A percentile compares a stretch with the other conserved stretches of the same genome.
Evolutionary conservation across 495 filamentous ascomycete species (phyloP).

Genomic region (Delitschia confertaspora): DNA sequence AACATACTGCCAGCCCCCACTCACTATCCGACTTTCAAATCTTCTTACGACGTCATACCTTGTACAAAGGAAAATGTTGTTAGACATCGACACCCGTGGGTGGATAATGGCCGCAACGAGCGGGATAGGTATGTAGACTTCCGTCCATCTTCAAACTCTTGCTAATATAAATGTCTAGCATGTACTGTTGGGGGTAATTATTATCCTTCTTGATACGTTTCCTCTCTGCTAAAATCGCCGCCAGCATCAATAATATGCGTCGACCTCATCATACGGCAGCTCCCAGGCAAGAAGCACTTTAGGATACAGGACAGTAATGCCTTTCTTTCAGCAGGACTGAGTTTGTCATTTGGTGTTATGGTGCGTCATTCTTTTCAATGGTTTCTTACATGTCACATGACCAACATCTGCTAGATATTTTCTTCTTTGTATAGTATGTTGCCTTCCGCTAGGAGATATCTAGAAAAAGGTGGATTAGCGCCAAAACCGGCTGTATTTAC

Average conservation of each 20-base stretch:
- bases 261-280: slow-evolving; percentile 61
- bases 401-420: slow-evolving; percentile 50
- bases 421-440: slow-evolving; percentile 93
- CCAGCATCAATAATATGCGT: slow-evolving; percentile 81
- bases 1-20: too few species aligned
- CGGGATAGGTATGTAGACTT: slow-evolving; percentile 54
- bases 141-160: background rate
- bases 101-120: slow-evolving; percentile 89
- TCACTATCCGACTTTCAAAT: too few species aligned
- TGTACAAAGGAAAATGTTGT: slow-evolving; percentile 41
- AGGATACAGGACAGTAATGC: slow-evolving; percentile 79
- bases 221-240: slow-evolving; percentile 1
- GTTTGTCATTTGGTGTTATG: slow-evolving; percentile 96
- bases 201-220: background rate
- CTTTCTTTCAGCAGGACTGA: slow-evolving; percentile 81
- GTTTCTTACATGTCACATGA: slow-evolving; percentile 17
- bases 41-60: too few species aligned
- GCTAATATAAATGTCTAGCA: slow-evolving; percentile 5
- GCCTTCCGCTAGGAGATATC: slow-evolving; percentile 68
- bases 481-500: slow-evolving; percentile 58
- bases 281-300: slow-evolving; percentile 67
- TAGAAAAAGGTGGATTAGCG: slow-evolving; percentile 57
- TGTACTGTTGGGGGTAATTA: slow-evolving; percentile 22
- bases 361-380: slow-evolving; percentile 42
- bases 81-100: slow-evolving; percentile 76